These are phyloP conservation scores for Cicer judaicum DNA, from an alignment of 306 rosid genomes.

Conservation along the genomic window DNA sequence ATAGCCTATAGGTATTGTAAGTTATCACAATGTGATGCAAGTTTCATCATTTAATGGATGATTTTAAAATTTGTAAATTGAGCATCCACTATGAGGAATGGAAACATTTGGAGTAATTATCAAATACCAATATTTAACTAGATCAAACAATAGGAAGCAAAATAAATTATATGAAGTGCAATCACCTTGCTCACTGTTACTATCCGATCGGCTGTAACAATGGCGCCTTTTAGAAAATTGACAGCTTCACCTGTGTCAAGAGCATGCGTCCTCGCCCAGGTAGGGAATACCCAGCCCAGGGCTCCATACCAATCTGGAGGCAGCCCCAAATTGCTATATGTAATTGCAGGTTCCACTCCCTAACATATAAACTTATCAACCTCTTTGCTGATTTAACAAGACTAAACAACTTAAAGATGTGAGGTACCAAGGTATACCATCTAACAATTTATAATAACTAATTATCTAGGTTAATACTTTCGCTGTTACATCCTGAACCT, in stretches of 20 bases:
- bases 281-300: conserved; percentile 84
- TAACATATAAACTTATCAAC: conserved; percentile 47
- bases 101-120: conserved; percentile 15
- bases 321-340: conserved; percentile 77
- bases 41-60: neutral
- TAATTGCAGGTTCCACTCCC: conserved; percentile 88
- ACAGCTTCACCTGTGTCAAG: conserved; percentile 91
- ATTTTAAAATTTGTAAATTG: neutral
- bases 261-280: conserved; percentile 94
- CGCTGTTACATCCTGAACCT: conserved; percentile 29
- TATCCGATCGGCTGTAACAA: conserved; percentile 86
- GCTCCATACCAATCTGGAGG: conserved; percentile 89
- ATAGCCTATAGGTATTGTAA: conserved; percentile 14
- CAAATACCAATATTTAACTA: conserved; percentile 27
- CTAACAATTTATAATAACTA: conserved; percentile 10
- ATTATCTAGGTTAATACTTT: conserved; percentile 15
- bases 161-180: conserved; percentile 35
- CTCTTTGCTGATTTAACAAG: conserved; percentile 32
- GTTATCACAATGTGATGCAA: conserved; percentile 11
- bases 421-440: conserved; percentile 12
- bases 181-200: conserved; percentile 86
- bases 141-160: conserved; percentile 35
- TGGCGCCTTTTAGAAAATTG: conserved; percentile 85
- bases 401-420: conserved; percentile 30
- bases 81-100: neutral